phyloP scores from a whole-genome alignment of 2,329 filamentous ascomycete species.

The Nothopassalora personata region DNA sequence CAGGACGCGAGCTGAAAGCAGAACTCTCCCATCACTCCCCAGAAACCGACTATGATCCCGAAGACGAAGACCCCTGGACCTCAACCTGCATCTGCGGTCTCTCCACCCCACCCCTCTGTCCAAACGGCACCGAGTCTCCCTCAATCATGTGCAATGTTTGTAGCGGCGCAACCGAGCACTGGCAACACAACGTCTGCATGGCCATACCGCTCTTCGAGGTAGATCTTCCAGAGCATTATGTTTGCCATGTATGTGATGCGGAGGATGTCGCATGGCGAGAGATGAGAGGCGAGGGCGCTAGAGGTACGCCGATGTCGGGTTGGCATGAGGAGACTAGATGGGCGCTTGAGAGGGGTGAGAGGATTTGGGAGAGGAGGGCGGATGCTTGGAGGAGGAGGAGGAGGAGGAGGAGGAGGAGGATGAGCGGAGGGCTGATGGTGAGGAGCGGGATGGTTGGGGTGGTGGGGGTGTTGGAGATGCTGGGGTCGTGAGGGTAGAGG shows the following conservation, averaged over 20 bases:
- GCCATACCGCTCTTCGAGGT: constrained; percentile 68
- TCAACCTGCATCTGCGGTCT: constrained; percentile 72
- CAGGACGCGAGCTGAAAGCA: background rate
- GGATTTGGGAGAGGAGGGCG: constrained; percentile 61
- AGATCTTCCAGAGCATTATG: constrained; percentile 67
- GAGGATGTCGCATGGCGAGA: constrained; percentile 31
- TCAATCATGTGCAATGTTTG: constrained; percentile 94
- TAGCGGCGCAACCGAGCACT: constrained; percentile 55
- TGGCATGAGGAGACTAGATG: constrained; percentile 73
- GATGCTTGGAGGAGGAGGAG: background rate
- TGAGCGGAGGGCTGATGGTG: no score
- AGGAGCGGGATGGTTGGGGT: background rate
- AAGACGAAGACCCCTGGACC: background rate
- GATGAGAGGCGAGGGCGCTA: background rate
- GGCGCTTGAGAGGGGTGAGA: constrained; percentile 70
- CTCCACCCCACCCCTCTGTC: constrained; percentile 58
- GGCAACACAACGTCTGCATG: constrained; percentile 95
- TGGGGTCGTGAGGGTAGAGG: background rate
- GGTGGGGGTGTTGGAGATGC: background rate
- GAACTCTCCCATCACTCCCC: background rate
- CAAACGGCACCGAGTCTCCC: constrained; percentile 63
- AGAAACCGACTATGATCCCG: background rate
- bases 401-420: background rate
- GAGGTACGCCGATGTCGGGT: constrained; percentile 41
- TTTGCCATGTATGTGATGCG: constrained; percentile 72